phyloP scores from a whole-genome alignment of 2,329 filamentous ascomycete species.

The Pseudogymnoascus pannorum region DNA sequence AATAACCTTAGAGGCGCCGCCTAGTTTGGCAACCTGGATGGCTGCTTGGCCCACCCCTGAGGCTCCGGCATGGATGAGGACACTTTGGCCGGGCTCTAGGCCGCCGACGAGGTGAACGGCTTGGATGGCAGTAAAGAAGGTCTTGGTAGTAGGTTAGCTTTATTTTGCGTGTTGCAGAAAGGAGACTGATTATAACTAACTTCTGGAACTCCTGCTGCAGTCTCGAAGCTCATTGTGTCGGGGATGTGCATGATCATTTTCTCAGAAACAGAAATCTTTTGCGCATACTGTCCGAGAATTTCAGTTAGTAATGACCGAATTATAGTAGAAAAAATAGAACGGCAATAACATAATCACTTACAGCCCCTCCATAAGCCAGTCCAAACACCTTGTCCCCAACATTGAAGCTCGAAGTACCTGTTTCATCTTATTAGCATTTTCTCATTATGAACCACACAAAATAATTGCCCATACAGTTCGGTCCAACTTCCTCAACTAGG shows the following conservation, averaged over 20 bases:
- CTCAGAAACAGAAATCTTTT: conserved; percentile 69
- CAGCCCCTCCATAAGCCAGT: conserved; percentile 76
- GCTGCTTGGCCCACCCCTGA: conserved; percentile 80
- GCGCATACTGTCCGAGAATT: conserved; percentile 45
- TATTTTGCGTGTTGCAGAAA: neutral
- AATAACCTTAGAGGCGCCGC: conserved; percentile 64
- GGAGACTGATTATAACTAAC: neutral
- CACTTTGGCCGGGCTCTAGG: conserved; percentile 60
- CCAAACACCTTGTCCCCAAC: conserved; percentile 80
- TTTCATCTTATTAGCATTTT: conserved; percentile 34
- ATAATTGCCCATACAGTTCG: neutral
- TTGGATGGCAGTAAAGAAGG: conserved; percentile 89
- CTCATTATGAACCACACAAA: neutral
- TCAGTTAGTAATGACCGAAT: neutral
- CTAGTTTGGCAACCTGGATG: conserved; percentile 67
- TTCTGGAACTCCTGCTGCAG: conserved; percentile 71
- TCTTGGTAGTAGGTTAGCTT: conserved; percentile 34
- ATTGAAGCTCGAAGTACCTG: conserved; percentile 43
- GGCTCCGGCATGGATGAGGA: conserved; percentile 90
- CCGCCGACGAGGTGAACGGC: conserved; percentile 76
- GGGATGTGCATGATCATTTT: conserved; percentile 83
- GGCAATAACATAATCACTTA: neutral
- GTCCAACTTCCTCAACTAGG: conserved; percentile 48
- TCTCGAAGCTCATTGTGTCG: conserved; percentile 59
- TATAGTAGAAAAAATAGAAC: neutral